Evolutionary conservation across 2,329 filamentous ascomycete species (phyloP), one percentile per base, ranked within the genome.

Genomic region (Xylariomycetidae sp.): DNA sequence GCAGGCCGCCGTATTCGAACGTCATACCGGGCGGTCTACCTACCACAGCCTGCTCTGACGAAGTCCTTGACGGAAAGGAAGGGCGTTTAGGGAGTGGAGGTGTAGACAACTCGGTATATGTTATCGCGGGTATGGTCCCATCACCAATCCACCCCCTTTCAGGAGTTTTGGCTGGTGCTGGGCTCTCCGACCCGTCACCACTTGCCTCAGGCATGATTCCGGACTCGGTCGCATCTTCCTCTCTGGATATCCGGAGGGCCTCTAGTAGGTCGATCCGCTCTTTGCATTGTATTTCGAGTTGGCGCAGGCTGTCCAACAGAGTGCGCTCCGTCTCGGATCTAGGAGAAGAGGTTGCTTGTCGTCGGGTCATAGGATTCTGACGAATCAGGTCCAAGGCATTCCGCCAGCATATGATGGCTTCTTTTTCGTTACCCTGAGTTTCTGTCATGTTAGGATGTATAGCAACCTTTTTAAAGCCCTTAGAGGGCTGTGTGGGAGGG

Each of bases 361-460:
- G 71, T 53, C 80, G 81, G 57, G 83, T 85, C 38, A 85, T 80
- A 58, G 88, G 85, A 62, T 92, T 83, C 52, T 89, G 85, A 57
- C 85, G 83, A 51, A 98, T 94, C 44, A 89, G 83, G 45, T 90
- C 84, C 35, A 97, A 81, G 4, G 89, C 90, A 38, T 79, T 78
- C 57, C 79, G 85, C 92, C 92, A 98, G 54, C 87, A 89, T 53
- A 87, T 77, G 59, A 94, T 75, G 11, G 92, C 90, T 70, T 97
- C 90, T 37, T 74, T 69, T 65, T 97, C 89, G 58, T 96, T 90
- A 47, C 87, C 88, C 88, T 96, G 33, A 28, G 39, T 6, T 32
- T 29, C 34, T 22, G 11, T 13, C n/a, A n/a, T n/a, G n/a, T n/a
- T n/a, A n/a, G n/a, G n/a, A n/a, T n/a, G n/a, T n/a, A n/a, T n/a